These are phyloP conservation scores for Ustilago bromivora DNA, from an alignment of 1,284 basidiomycete genomes.

Conservation along the genomic window DNA sequence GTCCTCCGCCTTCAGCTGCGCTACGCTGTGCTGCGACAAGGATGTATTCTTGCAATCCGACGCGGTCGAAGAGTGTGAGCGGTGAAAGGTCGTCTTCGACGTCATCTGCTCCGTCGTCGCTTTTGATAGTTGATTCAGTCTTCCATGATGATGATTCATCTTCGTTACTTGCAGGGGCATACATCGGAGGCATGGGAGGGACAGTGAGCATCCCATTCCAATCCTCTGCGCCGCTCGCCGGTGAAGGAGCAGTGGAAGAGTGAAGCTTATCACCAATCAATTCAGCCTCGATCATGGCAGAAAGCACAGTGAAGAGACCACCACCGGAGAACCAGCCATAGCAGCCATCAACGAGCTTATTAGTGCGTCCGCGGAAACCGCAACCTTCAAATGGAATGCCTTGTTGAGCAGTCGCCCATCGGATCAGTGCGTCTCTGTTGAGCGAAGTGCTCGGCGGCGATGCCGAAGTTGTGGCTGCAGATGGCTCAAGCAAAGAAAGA, in stretches of 20 bases:
- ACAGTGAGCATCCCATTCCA: slow-evolving; percentile 44
- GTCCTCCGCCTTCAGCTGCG: slow-evolving; percentile 75
- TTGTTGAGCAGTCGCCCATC: slow-evolving; percentile 91
- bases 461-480: neutral
- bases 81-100: slow-evolving; percentile 34
- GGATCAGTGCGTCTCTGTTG: slow-evolving; percentile 76
- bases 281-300: slow-evolving; percentile 74
- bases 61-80: slow-evolving; percentile 63
- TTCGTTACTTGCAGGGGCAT: slow-evolving; percentile 6
- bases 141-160: slow-evolving; percentile 30
- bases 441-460: slow-evolving; percentile 63
- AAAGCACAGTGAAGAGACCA: slow-evolving; percentile 85
- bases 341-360: slow-evolving; percentile 98
- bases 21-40: slow-evolving; percentile 86
- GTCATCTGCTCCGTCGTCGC: slow-evolving; percentile 12
- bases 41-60: slow-evolving; percentile 87
- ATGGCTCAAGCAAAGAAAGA: slow-evolving; percentile 73
- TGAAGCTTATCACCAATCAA: slow-evolving; percentile 30
- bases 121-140: slow-evolving; percentile 35
- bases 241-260: neutral
- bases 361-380: slow-evolving; percentile 92
- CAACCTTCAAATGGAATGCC: slow-evolving; percentile 85
- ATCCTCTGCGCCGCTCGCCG: slow-evolving; percentile 43
- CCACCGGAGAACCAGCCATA: slow-evolving; percentile 97
- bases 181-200: slow-evolving; percentile 16